phyloP scores from a whole-genome alignment of 176 grass and related monocot genomes.

The Tillandsia fasciculata region DNA sequence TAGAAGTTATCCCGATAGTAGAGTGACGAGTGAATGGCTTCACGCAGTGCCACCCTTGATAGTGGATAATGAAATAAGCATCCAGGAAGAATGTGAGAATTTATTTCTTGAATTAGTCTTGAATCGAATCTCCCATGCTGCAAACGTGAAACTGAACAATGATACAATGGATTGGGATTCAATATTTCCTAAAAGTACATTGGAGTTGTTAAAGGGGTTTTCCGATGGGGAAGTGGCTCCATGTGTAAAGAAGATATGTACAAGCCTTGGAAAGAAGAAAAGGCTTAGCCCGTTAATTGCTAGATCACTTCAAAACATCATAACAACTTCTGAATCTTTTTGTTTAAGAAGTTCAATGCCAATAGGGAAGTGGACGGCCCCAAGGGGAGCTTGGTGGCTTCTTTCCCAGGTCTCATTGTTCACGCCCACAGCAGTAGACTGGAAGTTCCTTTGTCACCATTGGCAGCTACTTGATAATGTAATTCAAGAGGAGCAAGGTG shows the following conservation, averaged over 20 bases:
- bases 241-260: slow-evolving; percentile 76
- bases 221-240: slow-evolving; percentile 65
- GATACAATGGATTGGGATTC: slow-evolving; percentile 30
- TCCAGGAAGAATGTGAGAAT: slow-evolving; percentile 93
- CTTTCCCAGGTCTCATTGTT: slow-evolving; percentile 77
- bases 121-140: slow-evolving; percentile 63
- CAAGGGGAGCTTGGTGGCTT: slow-evolving; percentile 79
- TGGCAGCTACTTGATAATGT: slow-evolving; percentile 89
- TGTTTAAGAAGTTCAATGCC: slow-evolving; percentile 40
- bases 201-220: slow-evolving; percentile 66
- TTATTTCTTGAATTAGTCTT: slow-evolving; percentile 85
- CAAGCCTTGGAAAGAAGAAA: slow-evolving; percentile 94
- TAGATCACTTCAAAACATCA: slow-evolving; percentile 74
- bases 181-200: slow-evolving; percentile 50
- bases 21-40: slow-evolving; percentile 77
- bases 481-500: slow-evolving; percentile 28
- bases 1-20: slow-evolving; percentile 60
- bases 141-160: slow-evolving; percentile 29
- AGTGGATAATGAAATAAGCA: slow-evolving; percentile 78
- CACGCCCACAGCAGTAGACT: slow-evolving; percentile 61
- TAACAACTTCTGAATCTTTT: slow-evolving; percentile 57
- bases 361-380: slow-evolving; percentile 73
- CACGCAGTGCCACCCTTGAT: slow-evolving; percentile 67
- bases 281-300: slow-evolving; percentile 55
- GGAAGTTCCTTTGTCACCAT: slow-evolving; percentile 84